These are phyloP conservation scores for Aureobasidium lini DNA, from an alignment of 2,329 filamentous ascomycete species.

Conservation along the genomic window DNA sequence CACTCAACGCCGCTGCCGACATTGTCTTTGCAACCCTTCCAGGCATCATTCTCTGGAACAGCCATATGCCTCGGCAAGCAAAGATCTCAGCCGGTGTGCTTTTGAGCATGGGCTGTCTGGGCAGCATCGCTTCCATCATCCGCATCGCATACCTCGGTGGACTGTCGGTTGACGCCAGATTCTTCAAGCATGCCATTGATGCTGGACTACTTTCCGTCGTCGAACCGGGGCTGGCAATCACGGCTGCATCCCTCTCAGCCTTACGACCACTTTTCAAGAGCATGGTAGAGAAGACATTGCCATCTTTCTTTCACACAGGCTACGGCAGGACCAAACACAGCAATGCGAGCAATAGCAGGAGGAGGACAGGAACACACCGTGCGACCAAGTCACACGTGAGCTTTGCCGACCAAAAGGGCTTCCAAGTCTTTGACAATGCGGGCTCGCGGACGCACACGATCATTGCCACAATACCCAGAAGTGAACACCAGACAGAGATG, in stretches of 20 bases:
- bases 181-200: constrained; percentile 12
- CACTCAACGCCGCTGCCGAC: constrained; percentile 13
- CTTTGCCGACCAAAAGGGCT: constrained; percentile 4
- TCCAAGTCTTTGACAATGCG: constrained; percentile 7
- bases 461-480: background rate
- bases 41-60: constrained; percentile 11
- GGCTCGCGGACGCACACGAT: background rate
- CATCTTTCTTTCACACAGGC: background rate
- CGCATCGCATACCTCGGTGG: constrained; percentile 14
- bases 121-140: constrained; percentile 14
- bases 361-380: background rate
- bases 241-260: constrained; percentile 19
- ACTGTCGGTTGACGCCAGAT: background rate
- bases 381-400: background rate
- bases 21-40: constrained; percentile 13
- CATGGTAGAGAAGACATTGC: background rate
- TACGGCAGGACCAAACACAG: constrained; percentile 5
- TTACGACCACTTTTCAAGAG: constrained; percentile 20
- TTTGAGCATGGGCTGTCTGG: constrained; percentile 11
- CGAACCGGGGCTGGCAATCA: constrained; percentile 21
- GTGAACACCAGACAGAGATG: background rate
- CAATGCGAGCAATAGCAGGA: background rate
- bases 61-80: constrained; percentile 9
- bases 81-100: constrained; percentile 14
- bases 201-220: constrained; percentile 16